A percentile compares a stretch with the other conserved stretches of the same genome.
Evolutionary conservation across 2,329 filamentous ascomycete genomes (phyloP).

Genomic region (Penicillium brasilianum): DNA sequence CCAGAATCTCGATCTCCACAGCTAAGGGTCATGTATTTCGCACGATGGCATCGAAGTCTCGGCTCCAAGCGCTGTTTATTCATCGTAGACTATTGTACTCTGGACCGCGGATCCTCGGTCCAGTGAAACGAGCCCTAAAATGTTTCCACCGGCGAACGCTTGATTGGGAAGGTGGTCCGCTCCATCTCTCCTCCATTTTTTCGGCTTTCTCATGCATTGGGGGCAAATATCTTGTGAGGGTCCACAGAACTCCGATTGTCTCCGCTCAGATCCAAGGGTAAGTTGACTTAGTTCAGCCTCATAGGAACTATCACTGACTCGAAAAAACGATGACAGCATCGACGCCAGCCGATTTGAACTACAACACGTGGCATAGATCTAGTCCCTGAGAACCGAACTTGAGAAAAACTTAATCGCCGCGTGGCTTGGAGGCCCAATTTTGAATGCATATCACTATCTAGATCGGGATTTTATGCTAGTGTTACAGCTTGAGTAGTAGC

Average conservation of each 20-base stretch:
- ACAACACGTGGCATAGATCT: background rate
- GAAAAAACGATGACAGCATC: background rate
- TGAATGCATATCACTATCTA: background rate
- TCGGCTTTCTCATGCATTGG: background rate
- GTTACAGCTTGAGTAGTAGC: background rate
- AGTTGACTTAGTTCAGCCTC: conserved; percentile 5
- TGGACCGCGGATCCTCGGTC: background rate
- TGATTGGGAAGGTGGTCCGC: conserved; percentile 14
- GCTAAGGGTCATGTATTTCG: conserved; percentile 14
- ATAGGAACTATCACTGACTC: background rate
- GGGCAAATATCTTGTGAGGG: background rate
- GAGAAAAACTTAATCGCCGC: background rate
- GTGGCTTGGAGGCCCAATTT: background rate
- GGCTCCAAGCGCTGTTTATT: background rate
- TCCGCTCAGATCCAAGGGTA: background rate
- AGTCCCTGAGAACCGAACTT: background rate
- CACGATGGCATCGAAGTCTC: conserved; percentile 5
- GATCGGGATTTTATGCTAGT: background rate
- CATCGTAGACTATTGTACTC: background rate
- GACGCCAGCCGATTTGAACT: background rate
- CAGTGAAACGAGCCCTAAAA: conserved; percentile 6
- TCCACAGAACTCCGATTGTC: background rate
- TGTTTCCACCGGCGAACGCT: conserved; percentile 5
- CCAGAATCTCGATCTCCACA: conserved; percentile 1
- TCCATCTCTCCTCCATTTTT: background rate